phyloP scores from a whole-genome alignment of 1,284 basidiomycete species.

The Fomitopsis schrenkii region DNA sequence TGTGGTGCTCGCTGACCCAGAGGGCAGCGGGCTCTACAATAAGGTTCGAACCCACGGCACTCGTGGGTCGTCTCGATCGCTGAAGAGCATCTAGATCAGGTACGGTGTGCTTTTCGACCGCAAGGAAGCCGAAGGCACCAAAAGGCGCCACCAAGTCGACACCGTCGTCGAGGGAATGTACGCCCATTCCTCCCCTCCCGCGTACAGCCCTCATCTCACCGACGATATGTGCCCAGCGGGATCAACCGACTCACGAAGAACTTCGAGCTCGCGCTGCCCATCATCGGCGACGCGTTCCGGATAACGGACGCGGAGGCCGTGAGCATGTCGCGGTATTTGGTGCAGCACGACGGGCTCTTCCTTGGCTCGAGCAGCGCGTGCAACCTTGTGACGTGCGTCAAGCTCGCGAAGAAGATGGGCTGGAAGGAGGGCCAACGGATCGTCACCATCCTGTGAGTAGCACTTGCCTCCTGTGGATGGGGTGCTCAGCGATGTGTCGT shows the following conservation, averaged over 20 bases:
- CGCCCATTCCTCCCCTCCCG: conserved; percentile 23
- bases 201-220: background rate
- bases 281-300: conserved; percentile 85
- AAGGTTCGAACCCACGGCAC: conserved; percentile 51
- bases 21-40: conserved; percentile 94
- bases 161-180: conserved; percentile 88
- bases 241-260: conserved; percentile 87
- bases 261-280: conserved; percentile 74
- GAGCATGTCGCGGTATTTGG: conserved; percentile 88
- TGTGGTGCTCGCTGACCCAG: conserved; percentile 88
- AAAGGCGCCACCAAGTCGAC: conserved; percentile 90
- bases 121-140: conserved; percentile 94
- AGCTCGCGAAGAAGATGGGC: conserved; percentile 67
- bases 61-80: background rate
- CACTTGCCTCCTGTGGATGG: background rate
- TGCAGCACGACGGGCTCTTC: conserved; percentile 89
- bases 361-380: conserved; percentile 96
- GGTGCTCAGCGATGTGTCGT: background rate
- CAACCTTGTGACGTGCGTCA: conserved; percentile 88
- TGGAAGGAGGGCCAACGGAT: conserved; percentile 64
- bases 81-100: conserved; percentile 53
- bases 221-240: conserved; percentile 50
- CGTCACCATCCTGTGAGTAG: conserved; percentile 79
- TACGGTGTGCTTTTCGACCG: conserved; percentile 92
- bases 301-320: conserved; percentile 90